Evolutionary conservation across 2,329 filamentous ascomycete species (phyloP).

Genomic region (Aureobasidium leucospermi): DNA sequence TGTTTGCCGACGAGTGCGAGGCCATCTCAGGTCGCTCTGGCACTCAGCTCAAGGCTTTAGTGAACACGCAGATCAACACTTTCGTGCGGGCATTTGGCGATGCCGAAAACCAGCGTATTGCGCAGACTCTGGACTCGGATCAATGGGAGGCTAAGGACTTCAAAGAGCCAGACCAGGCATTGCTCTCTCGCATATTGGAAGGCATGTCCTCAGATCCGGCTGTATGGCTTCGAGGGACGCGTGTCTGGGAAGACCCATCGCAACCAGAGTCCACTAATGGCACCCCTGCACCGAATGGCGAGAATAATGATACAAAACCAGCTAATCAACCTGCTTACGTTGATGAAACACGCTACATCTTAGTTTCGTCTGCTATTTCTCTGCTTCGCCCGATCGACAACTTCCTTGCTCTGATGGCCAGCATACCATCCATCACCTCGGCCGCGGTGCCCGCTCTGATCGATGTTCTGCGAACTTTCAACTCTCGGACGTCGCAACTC

Average conservation of each 20-base stretch:
- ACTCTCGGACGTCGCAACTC: conserved; percentile 90
- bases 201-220: conserved; percentile 63
- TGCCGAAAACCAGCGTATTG: conserved; percentile 64
- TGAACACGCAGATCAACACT: conserved; percentile 74
- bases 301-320: conserved; percentile 17
- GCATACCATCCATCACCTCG: conserved; percentile 80
- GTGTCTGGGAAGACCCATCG: conserved; percentile 41
- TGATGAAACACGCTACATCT: conserved; percentile 76
- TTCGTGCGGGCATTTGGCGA: conserved; percentile 68
- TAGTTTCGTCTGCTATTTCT: conserved; percentile 74
- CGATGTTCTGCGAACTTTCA: conserved; percentile 86
- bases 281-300: conserved; percentile 23
- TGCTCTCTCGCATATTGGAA: conserved; percentile 59
- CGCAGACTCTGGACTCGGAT: conserved; percentile 70
- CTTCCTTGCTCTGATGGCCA: conserved; percentile 74
- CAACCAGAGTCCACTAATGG: conserved; percentile 25
- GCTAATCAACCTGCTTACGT: conserved; percentile 53
- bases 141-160: conserved; percentile 76
- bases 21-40: conserved; percentile 74
- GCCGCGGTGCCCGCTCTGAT: conserved; percentile 75
- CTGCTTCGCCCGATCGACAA: conserved; percentile 75
- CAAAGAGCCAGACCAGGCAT: conserved; percentile 49
- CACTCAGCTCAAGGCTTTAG: conserved; percentile 66
- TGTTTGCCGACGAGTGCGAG: conserved; percentile 82
- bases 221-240: conserved; percentile 55